Conservation (phyloP, 2,329 filamentous ascomycete species). For the Epichloe scottii region DNA sequence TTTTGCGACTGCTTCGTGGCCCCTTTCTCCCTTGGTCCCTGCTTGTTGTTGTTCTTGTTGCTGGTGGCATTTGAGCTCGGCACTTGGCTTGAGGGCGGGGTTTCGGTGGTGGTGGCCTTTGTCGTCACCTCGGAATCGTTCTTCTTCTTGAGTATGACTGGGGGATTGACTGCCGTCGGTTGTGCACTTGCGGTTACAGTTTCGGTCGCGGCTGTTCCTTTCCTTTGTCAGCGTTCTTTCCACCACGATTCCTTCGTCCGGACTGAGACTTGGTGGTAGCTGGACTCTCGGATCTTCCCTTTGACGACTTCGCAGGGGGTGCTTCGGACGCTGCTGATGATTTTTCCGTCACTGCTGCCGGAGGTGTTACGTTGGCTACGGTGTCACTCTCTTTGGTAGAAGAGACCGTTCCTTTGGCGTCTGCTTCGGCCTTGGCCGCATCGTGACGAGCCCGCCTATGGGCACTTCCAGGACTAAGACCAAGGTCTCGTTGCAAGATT, state of each 20-base stretch:
- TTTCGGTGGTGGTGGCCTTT: constrained; percentile 10
- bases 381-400: constrained; percentile 19
- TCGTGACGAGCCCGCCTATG: constrained; percentile 48
- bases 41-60: constrained; percentile 10
- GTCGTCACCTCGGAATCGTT: constrained; percentile 16
- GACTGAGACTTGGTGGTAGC: constrained; percentile 16
- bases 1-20: constrained; percentile 20
- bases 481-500: constrained; percentile 53
- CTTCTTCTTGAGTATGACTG: constrained; percentile 31
- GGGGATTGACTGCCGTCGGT: constrained; percentile 17
- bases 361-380: constrained; percentile 8
- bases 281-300: constrained; percentile 11
- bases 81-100: constrained; percentile 2
- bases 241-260: constrained; percentile 20
- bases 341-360: constrained; percentile 9
- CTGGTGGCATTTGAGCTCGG: background rate
- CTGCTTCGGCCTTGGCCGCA: constrained; percentile 42
- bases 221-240: constrained; percentile 28
- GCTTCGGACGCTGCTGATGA: constrained; percentile 8
- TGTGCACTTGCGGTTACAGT: constrained; percentile 15
- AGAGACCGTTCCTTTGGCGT: constrained; percentile 24
- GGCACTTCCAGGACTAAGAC: constrained; percentile 49
- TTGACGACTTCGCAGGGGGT: constrained; percentile 9
- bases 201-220: constrained; percentile 16
- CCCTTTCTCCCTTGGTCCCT: constrained; percentile 1